These are phyloP conservation scores for Cairneyella variabilis DNA, from an alignment of 495 filamentous ascomycete species.

Conservation along the genomic window DNA sequence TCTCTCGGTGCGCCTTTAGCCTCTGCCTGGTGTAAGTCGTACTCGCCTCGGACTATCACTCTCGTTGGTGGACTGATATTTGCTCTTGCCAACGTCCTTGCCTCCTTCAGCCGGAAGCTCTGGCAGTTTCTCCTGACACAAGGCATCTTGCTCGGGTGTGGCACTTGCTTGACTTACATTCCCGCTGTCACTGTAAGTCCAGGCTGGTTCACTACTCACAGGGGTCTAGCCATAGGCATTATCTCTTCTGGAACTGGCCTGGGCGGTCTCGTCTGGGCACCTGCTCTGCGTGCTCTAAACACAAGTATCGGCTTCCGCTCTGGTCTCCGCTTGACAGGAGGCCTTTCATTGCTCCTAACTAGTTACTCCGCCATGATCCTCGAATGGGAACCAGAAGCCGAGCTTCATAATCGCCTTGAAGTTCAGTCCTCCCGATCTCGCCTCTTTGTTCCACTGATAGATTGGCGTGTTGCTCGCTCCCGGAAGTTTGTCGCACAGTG, in stretches of 20 bases:
- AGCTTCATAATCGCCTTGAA: background rate
- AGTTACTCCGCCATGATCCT: conserved; percentile 24
- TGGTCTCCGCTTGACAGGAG: conserved; percentile 35
- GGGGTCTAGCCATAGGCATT: conserved; percentile 39
- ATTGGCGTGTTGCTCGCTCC: conserved; percentile 30
- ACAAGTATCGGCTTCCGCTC: conserved; percentile 35
- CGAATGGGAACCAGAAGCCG: conserved; percentile 30
- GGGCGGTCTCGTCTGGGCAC: conserved; percentile 29
- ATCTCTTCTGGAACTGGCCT: conserved; percentile 30
- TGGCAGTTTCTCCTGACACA: conserved; percentile 42
- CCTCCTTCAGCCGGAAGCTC: conserved; percentile 33
- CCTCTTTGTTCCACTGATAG: conserved; percentile 26
- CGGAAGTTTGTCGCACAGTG: conserved; percentile 35
- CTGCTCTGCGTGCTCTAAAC: conserved; percentile 28
- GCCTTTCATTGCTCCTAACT: conserved; percentile 31
- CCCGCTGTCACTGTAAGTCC: conserved; percentile 35
- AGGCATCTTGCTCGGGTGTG: conserved; percentile 35
- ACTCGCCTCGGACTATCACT: conserved; percentile 27
- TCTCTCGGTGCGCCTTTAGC: conserved; percentile 39
- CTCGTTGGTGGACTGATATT: conserved; percentile 30
- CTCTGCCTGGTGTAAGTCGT: conserved; percentile 34
- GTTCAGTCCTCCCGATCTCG: background rate
- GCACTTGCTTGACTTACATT: conserved; percentile 37
- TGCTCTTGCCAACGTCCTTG: conserved; percentile 28
- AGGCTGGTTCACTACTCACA: conserved; percentile 30